Base-by-base conservation (phyloP, 306 rosid species). In the Cicer cuneatum region DNA sequence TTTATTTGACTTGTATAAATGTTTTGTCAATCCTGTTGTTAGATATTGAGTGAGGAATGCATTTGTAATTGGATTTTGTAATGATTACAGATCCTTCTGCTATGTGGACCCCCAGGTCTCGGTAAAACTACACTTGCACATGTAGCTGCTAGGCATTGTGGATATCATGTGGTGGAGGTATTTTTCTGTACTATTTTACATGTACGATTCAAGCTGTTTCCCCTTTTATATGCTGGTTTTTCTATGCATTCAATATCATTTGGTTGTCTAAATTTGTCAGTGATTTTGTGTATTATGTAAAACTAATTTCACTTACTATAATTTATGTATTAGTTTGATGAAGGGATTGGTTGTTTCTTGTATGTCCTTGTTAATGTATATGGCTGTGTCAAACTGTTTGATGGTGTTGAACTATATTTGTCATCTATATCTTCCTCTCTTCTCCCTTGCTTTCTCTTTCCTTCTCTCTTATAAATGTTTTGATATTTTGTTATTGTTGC, bases 111-210 rank as follows among this genome's bases (percentile, higher is more conserved):
- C 37, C 96, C 96, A 0, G 97, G 98, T 57, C 96, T 91, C 69
- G 98, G 98, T 49, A 93, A 91, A 88, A 93, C 98, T 71, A 93
- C 98, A 46, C 96, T 93, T 62, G 97, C 97, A 24, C 98, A 91
- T 83, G 83, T 93, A 61, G 98, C 97, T 78, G 98, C 97, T 67
- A 87, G 78, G 80, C 98, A 93, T 53, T 93, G 96, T 86, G 97
- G 97, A 83, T 93, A 93, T 85, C 90, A 83, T 48, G 98, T 90
- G 56, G 86, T 88, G 74, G 98, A 93, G 97, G 98, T 93, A 79
- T 81, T 76, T 53, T 73, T 72, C 57, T 76, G 16, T 56, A 73
- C 65, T 52, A 54, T 60, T 71, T 67, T 38, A 38, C 45, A 15
- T 76, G 12, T 45, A 71, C 52, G 81, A 51, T 35, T 76, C 48